Percentiles rank a stretch among this genome's conserved stretches.
Evolutionary conservation across 2,329 filamentous ascomycete species (phyloP).

Genomic region (Colletotrichum costaricense): DNA sequence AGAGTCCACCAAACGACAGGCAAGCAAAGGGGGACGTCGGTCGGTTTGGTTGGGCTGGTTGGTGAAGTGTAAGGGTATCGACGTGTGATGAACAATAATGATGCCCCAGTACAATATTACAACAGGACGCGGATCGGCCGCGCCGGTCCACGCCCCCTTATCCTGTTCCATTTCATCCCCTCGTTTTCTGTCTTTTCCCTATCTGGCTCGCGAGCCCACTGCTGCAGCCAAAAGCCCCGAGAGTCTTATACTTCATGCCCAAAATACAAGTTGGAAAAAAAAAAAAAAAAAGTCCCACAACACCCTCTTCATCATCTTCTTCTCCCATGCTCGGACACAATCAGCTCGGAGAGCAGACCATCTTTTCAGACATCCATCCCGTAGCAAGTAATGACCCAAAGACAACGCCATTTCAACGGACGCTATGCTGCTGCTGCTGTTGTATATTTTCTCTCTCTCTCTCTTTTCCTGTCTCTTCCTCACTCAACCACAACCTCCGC

Average conservation of each 20-base stretch:
- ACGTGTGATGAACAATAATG: conserved; percentile 9
- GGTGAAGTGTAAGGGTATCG: conserved; percentile 5
- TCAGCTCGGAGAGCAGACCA: not conserved
- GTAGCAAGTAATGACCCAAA: conserved; percentile 22
- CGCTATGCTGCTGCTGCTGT: conserved; percentile 30
- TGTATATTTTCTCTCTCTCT: conserved; percentile 10
- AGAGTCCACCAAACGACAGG: not conserved
- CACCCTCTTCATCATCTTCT: not conserved
- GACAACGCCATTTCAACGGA: conserved; percentile 22
- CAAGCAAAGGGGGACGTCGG: not conserved
- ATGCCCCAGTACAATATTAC: conserved; percentile 17
- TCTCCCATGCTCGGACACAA: conserved; percentile 10
- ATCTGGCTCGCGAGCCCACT: not conserved
- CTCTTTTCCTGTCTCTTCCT: not conserved
- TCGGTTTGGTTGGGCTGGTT: not conserved
- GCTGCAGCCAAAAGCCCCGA: not conserved
- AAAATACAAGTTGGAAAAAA: not conserved
- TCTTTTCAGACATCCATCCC: conserved; percentile 6
- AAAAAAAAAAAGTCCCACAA: not conserved
- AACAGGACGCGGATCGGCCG: not conserved
- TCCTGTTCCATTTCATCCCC: not conserved
- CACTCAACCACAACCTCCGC: not conserved
- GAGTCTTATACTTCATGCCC: not conserved
- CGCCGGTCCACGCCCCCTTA: not conserved
- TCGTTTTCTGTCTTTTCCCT: not conserved